These are phyloP conservation scores for Penicillium rolfsii DNA, from an alignment of 2,329 filamentous ascomycete species.

Conservation along the genomic window DNA sequence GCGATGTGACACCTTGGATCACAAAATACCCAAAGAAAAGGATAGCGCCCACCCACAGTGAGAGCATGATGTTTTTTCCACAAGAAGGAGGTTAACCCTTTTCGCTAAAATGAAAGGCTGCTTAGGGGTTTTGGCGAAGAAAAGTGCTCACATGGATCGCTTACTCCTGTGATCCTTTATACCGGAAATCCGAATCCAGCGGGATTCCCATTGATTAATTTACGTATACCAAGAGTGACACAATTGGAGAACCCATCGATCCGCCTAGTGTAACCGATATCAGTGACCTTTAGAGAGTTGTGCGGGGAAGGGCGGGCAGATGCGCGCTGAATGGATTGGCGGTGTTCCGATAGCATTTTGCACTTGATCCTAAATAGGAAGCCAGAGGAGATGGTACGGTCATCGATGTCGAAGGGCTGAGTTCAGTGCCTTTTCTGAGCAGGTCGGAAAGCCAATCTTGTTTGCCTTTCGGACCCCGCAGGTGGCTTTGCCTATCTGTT, in stretches of 20 bases:
- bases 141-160: neutral
- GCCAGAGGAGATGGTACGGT: constrained; percentile 18
- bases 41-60: constrained; percentile 18
- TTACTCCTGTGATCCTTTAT: constrained; percentile 10
- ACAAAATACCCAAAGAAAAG: constrained; percentile 17
- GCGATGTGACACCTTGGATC: constrained; percentile 19
- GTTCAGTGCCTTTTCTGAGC: neutral
- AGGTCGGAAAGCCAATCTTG: neutral
- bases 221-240: neutral
- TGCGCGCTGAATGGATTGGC: neutral
- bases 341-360: constrained; percentile 14
- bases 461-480: neutral
- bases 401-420: neutral
- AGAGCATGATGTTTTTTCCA: constrained; percentile 19
- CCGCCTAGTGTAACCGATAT: constrained; percentile 12
- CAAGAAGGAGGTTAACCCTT: neutral
- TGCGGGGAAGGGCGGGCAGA: constrained; percentile 21
- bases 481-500: neutral
- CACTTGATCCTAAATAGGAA: constrained; percentile 18
- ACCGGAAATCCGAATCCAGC: constrained; percentile 1
- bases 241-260: constrained; percentile 1
- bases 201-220: constrained; percentile 12
- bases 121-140: neutral
- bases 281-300: constrained; percentile 3
- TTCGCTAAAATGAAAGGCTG: too few species aligned